Evolutionary conservation across 208 protist species (phyloP).

Genomic region (Endotrypanum monterogeii): DNA sequence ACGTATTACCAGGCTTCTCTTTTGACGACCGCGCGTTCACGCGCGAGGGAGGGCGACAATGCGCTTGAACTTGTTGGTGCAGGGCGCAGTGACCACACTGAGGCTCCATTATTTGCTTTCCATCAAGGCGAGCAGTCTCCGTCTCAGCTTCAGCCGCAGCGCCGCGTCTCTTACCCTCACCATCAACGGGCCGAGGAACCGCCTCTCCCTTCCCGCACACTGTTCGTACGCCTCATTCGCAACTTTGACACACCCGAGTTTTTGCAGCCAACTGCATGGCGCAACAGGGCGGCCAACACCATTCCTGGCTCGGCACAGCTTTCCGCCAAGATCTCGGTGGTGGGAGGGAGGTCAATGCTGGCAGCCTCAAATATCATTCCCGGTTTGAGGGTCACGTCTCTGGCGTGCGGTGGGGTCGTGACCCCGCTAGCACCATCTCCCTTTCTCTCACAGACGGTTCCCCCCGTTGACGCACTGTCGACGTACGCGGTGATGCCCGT

Average conservation of each 20-base stretch:
- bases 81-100: neutral
- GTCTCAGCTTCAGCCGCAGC: neutral
- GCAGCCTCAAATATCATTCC: neutral
- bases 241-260: conserved; percentile 23
- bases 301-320: neutral
- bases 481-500: neutral
- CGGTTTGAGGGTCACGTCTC: neutral
- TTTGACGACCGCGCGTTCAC: neutral
- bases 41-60: neutral
- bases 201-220: conserved; percentile 22
- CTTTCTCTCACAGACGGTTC: neutral
- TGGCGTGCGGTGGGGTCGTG: neutral
- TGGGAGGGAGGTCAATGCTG: neutral
- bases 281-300: too few species aligned
- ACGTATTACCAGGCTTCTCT: neutral
- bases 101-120: too few species aligned
- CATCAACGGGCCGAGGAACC: conserved; percentile 1
- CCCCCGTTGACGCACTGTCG: neutral
- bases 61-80: neutral
- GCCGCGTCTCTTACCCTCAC: neutral
- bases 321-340: neutral
- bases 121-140: neutral
- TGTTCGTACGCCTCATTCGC: conserved; percentile 33
- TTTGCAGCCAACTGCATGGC: neutral
- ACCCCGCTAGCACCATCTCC: neutral